Percentiles rank a stretch among this genome's conserved stretches.
Evolutionary conservation across 306 rosid species (phyloP).

Genomic region (Lathyrus oleraceus): DNA sequence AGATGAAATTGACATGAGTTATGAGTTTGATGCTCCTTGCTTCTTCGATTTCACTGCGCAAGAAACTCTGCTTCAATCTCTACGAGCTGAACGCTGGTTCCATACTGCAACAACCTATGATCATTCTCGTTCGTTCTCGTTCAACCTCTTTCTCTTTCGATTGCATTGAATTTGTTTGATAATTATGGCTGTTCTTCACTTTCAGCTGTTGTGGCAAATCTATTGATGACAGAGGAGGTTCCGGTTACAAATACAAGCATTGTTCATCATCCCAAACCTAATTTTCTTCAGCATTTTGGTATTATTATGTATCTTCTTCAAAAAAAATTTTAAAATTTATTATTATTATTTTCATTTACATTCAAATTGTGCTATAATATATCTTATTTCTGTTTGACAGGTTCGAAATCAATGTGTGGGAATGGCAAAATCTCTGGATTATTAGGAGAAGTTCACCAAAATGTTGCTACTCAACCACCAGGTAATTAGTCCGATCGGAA

Average conservation of each 20-base stretch:
- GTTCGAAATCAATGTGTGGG: slow-evolving; percentile 37
- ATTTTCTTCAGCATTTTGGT: slow-evolving; percentile 35
- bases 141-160: not conserved
- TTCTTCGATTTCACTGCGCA: slow-evolving; percentile 47
- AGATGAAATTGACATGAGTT: slow-evolving; percentile 45
- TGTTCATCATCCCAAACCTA: slow-evolving; percentile 20
- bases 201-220: slow-evolving; percentile 54
- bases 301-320: not conserved
- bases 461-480: slow-evolving; percentile 51
- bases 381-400: slow-evolving; percentile 35
- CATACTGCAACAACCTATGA: slow-evolving; percentile 37
- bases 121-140: slow-evolving; percentile 50
- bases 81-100: slow-evolving; percentile 44
- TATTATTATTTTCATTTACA: not conserved
- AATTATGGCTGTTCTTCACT: not conserved
- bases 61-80: slow-evolving; percentile 37
- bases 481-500: slow-evolving; percentile 59
- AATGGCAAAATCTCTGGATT: slow-evolving; percentile 43
- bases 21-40: slow-evolving; percentile 54
- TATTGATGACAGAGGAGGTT: slow-evolving; percentile 37
- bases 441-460: slow-evolving; percentile 46
- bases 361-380: not conserved
- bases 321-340: no score
- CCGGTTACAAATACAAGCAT: slow-evolving; percentile 16
- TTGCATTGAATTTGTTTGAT: not conserved